Evolutionary conservation across 768 basidiomycete species (phyloP), one percentile per base, ranked within the genome.

Genomic region (Pulveroboletus sp.): DNA sequence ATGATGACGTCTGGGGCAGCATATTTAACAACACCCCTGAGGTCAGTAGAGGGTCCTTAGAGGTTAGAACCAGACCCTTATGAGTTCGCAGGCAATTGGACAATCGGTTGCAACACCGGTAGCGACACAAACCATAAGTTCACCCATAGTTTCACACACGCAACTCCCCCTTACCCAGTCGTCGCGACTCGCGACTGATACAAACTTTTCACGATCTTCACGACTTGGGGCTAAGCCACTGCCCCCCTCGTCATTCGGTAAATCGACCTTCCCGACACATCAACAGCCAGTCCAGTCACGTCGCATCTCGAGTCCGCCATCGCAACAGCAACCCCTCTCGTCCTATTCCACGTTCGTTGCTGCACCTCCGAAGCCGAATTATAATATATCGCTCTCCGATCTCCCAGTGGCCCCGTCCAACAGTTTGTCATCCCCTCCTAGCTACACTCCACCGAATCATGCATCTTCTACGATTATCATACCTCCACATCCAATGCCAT

Each of bases 1-100:
- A 88, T 55, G 88, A 91, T 49, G 87, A 91, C 54, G 80, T 87
- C 2, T 93, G 91, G 91, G 87, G 85, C 6, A 86, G 79, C 50
- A 88, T 92, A 42, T 78, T 91, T 46, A 77, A 73, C 43, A 70
- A 68, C 42, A 66, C 74, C 24, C 51, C 55, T 2, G 66, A 68
- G 61, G 68, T 66, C 12, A 52, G 52, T n/a, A 26, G 36, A 26
- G 36, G 35, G 11, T 8, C 9, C 1, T 38, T 21, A 17, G 21
- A 15, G 18, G 41, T 8, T 1, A 12, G 33, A 49, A 21, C 18
- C 3, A 36, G 15, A 33, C 41, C 28, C 45, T 59, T 40, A 64
- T n/a, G 6, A 37, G 36, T 14, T 27, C 11, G 15, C 47, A 65
- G 64, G 49, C 50, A 27, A 18, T 61, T 42, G 54, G 47, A 44